phyloP scores from a whole-genome alignment of 768 basidiomycete species.

The Rhizopogon rudus region DNA sequence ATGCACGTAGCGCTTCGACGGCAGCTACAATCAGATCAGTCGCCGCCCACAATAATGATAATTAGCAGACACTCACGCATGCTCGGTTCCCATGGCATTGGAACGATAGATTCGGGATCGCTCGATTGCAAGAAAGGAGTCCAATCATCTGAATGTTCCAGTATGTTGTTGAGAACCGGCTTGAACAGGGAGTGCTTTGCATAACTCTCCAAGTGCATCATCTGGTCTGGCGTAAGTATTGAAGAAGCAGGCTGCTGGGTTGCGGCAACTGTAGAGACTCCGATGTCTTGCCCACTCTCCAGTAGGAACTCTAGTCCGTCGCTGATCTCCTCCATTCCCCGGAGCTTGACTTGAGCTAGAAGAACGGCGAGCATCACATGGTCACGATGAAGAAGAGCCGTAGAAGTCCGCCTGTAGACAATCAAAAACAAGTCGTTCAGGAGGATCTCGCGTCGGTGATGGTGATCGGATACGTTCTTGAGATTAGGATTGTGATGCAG shows the following conservation, averaged over 20 bases:
- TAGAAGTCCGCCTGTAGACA: conserved; percentile 84
- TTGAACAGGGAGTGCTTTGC: conserved; percentile 74
- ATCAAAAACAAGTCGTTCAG: conserved; percentile 86
- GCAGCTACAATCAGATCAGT: conserved; percentile 43
- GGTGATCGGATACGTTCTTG: conserved; percentile 68
- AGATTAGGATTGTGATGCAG: conserved; percentile 91
- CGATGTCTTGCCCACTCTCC: conserved; percentile 71
- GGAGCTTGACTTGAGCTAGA: conserved; percentile 83
- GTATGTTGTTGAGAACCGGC: conserved; percentile 60
- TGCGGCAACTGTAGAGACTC: conserved; percentile 27
- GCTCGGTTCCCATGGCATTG: conserved; percentile 73
- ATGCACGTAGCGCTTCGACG: conserved; percentile 66
- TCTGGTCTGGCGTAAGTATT: conserved; percentile 63
- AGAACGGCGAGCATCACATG: conserved; percentile 88
- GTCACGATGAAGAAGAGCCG: conserved; percentile 85
- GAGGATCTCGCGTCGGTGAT: conserved; percentile 70
- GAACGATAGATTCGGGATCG: conserved; percentile 64
- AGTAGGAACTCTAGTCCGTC: conserved; percentile 92
- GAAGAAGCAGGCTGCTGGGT: conserved; percentile 34
- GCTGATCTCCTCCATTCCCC: conserved; percentile 69
- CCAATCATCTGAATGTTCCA: conserved; percentile 66
- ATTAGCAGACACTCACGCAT: conserved; percentile 53
- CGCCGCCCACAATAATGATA: neutral
- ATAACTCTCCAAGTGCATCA: conserved; percentile 62
- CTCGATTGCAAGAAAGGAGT: conserved; percentile 59